A percentile compares a stretch with the other conserved stretches of the same genome.
These are phyloP conservation scores for Beauveria varroae DNA, from an alignment of 2,329 filamentous ascomycete species.

Conservation along the genomic window DNA sequence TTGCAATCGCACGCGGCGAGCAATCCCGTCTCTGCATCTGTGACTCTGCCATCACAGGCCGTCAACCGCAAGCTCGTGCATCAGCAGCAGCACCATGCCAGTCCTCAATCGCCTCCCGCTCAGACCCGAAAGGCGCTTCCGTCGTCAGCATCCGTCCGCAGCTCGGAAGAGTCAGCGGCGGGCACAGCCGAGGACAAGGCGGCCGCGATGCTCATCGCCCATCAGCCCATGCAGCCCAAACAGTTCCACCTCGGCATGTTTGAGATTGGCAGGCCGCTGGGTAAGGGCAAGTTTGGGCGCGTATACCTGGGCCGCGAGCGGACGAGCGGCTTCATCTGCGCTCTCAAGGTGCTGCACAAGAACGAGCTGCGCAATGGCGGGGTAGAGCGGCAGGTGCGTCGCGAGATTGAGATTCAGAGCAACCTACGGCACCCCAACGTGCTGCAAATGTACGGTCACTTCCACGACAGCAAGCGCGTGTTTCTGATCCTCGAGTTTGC, in stretches of 20 bases:
- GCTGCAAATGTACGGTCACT: slow-evolving; percentile 75
- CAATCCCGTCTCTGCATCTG: slow-evolving; percentile 55
- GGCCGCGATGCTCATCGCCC: slow-evolving; percentile 36
- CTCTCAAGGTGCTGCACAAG: slow-evolving; percentile 81
- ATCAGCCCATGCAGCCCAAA: slow-evolving; percentile 50
- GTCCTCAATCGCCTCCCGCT: slow-evolving; percentile 38
- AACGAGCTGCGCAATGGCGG: slow-evolving; percentile 67
- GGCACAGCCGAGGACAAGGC: slow-evolving; percentile 41
- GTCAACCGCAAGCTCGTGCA: slow-evolving; percentile 41
- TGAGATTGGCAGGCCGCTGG: slow-evolving; percentile 79
- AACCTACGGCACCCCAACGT: slow-evolving; percentile 84
- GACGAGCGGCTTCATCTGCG: slow-evolving; percentile 73
- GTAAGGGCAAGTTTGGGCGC: slow-evolving; percentile 81
- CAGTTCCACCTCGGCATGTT: slow-evolving; percentile 89
- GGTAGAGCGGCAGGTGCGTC: slow-evolving; percentile 79
- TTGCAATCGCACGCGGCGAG: slow-evolving; percentile 63
- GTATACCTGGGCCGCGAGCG: slow-evolving; percentile 81
- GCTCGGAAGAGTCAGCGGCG: slow-evolving; percentile 38
- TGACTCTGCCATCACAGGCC: slow-evolving; percentile 60
- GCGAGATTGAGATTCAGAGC: slow-evolving; percentile 85
- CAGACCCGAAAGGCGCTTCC: slow-evolving; percentile 2
- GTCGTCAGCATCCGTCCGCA: slow-evolving; percentile 25
- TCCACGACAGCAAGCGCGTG: slow-evolving; percentile 81
- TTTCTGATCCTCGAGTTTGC: slow-evolving; percentile 85
- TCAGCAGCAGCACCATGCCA: slow-evolving; percentile 31